These are phyloP conservation scores for Pseudoscleropodium purum DNA, from an alignment of 225 moss, liverwort and hornwort species.

Conservation along the genomic window DNA sequence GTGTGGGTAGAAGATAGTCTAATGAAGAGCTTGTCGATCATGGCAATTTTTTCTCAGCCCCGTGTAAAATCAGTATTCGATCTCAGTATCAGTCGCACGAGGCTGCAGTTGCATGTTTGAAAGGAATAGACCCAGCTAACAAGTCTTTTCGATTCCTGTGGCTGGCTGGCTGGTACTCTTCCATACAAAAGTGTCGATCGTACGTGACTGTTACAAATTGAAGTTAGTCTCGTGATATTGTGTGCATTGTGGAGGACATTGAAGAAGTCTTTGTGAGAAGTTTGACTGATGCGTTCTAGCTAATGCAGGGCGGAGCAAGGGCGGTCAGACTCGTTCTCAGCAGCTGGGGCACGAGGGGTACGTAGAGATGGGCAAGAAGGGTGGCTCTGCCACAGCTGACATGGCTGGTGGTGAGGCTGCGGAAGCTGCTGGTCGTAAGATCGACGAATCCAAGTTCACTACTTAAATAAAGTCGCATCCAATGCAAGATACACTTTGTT, in stretches of 20 bases:
- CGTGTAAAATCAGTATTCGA: background rate
- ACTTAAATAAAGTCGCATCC: background rate
- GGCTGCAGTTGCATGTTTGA: background rate
- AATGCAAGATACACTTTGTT: background rate
- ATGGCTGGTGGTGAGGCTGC: conserved; percentile 36
- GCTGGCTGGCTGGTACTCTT: too few species aligned
- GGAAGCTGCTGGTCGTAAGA: background rate
- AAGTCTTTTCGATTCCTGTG: background rate
- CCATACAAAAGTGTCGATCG: too few species aligned
- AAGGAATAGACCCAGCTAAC: too few species aligned
- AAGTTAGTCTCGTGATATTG: too few species aligned
- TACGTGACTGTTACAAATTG: too few species aligned
- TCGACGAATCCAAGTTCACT: conserved; percentile 13
- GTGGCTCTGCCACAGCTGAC: conserved; percentile 18
- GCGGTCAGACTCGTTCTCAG: conserved; percentile 32
- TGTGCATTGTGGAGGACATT: background rate
- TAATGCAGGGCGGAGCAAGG: conserved; percentile 32
- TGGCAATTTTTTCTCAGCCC: too few species aligned
- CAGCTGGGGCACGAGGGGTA: conserved; percentile 55
- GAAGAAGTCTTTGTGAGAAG: too few species aligned
- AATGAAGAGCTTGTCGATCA: too few species aligned
- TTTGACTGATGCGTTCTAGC: background rate
- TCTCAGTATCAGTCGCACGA: background rate
- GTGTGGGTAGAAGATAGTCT: too few species aligned
- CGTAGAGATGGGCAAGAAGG: conserved; percentile 60